Evolutionary conservation across 352 stramenopile genomes (phyloP).

Genomic region (Albugo candida): DNA sequence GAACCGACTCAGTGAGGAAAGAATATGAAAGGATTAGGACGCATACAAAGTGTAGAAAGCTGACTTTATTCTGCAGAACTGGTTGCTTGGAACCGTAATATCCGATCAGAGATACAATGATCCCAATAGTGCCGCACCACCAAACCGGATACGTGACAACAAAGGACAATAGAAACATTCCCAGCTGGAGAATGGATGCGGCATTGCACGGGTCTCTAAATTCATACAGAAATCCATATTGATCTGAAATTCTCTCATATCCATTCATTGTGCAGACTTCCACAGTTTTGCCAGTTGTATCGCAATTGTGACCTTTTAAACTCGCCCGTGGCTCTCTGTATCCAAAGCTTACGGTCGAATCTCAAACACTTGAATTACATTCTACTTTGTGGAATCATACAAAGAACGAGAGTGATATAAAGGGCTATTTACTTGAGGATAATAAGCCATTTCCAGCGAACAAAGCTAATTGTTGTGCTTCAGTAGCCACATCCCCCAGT

Average conservation of each 20-base stretch:
- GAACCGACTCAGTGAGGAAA: not conserved
- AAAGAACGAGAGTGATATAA: no score
- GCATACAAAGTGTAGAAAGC: slow-evolving; percentile 75
- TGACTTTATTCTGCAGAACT: slow-evolving; percentile 76
- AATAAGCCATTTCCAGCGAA: no score
- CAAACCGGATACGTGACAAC: slow-evolving; percentile 68
- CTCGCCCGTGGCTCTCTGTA: no score
- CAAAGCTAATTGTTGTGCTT: slow-evolving; percentile 12
- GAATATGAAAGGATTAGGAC: not conserved
- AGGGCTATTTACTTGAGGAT: no score
- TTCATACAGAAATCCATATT: slow-evolving; percentile 70
- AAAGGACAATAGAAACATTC: slow-evolving; percentile 44
- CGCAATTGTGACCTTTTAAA: no score
- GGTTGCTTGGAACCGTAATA: slow-evolving; percentile 69
- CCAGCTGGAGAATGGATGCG: slow-evolving; percentile 55
- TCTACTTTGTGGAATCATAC: no score
- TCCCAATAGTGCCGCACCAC: slow-evolving; percentile 54
- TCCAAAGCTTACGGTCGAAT: no score
- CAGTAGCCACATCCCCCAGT: slow-evolving; percentile 55
- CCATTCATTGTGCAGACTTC: slow-evolving; percentile 25
- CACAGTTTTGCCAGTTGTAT: not conserved
- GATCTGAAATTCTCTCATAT: slow-evolving; percentile 31
- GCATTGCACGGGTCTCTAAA: slow-evolving; percentile 68
- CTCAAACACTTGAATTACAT: no score
- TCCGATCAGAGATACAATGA: slow-evolving; percentile 59